Percentiles rank a stretch among this genome's conserved stretches.
Conservation (phyloP, 805 yeast species). For the Pichia eremophila region DNA sequence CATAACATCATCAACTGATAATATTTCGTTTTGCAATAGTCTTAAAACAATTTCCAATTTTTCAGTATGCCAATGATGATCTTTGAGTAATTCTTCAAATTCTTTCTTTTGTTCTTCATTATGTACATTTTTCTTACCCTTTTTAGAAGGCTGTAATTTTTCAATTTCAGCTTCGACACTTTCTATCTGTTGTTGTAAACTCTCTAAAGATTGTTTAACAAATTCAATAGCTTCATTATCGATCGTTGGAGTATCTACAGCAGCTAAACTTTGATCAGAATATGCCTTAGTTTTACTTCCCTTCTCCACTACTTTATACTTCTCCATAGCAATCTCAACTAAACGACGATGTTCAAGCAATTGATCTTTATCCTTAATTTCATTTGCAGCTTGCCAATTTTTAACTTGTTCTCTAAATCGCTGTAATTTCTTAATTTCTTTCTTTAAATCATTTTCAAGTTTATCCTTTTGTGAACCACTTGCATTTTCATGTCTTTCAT, state of each 20-base stretch:
- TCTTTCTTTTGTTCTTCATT: constrained; percentile 46
- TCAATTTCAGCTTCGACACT: constrained; percentile 64
- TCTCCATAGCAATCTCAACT: constrained; percentile 46
- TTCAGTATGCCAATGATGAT: constrained; percentile 71
- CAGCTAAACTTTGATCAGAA: constrained; percentile 47
- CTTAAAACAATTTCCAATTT: constrained; percentile 71
- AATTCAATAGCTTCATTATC: constrained; percentile 65
- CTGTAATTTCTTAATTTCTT: constrained; percentile 51
- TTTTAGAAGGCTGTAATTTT: constrained; percentile 36
- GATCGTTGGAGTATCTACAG: constrained; percentile 51
- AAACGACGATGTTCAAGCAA: constrained; percentile 36
- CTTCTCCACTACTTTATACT: constrained; percentile 50
- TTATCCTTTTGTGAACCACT: constrained; percentile 47
- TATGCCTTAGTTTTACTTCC: constrained; percentile 48
- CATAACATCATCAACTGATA: constrained; percentile 69
- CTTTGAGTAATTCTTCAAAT: constrained; percentile 55
- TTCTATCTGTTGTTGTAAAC: constrained; percentile 73
- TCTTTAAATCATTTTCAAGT: constrained; percentile 46
- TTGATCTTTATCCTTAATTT: constrained; percentile 37
- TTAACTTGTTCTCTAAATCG: constrained; percentile 52
- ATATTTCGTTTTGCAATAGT: constrained; percentile 65
- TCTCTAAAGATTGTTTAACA: constrained; percentile 63
- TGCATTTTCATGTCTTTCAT: constrained; percentile 40
- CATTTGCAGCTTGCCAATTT: constrained; percentile 47
- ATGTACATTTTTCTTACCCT: constrained; percentile 34